A percentile compares a stretch with the other conserved stretches of the same genome.
Evolutionary conservation across 1,139 yeast species (phyloP).

Genomic region (Geotrichum carabidarum): DNA sequence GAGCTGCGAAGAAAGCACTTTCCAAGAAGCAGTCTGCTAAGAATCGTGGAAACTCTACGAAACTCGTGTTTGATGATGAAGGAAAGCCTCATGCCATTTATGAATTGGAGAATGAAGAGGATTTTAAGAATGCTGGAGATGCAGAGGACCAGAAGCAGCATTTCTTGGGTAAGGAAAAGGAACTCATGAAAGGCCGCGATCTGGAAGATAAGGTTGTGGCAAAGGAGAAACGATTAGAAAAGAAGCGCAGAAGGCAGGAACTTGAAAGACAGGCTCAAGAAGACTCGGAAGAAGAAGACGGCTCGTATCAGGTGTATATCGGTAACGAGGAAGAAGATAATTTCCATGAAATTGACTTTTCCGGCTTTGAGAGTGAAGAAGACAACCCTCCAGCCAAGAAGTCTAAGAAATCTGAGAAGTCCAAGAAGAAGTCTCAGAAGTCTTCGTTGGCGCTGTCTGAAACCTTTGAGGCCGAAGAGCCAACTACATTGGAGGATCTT

Average conservation of each 20-base stretch:
- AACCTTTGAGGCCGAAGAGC: conserved; percentile 74
- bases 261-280: conserved; percentile 55
- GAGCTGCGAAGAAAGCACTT: conserved; percentile 82
- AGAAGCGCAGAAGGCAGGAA: conserved; percentile 85
- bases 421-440: conserved; percentile 29
- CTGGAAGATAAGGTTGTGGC: conserved; percentile 73
- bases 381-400: conserved; percentile 9
- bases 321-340: conserved; percentile 37
- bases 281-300: conserved; percentile 42
- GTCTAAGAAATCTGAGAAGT: conserved; percentile 36
- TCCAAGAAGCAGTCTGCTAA: conserved; percentile 70
- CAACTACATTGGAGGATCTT: conserved; percentile 85
- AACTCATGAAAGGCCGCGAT: conserved; percentile 67
- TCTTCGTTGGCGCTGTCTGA: conserved; percentile 31
- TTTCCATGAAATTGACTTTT: conserved; percentile 22
- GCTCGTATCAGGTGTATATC: conserved; percentile 32
- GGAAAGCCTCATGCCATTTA: conserved; percentile 87
- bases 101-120: conserved; percentile 86
- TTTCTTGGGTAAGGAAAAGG: conserved; percentile 62
- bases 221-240: conserved; percentile 76
- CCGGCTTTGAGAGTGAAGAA: conserved; percentile 19
- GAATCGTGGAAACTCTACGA: conserved; percentile 63
- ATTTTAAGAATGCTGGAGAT: conserved; percentile 71
- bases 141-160: conserved; percentile 62
- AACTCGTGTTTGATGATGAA: conserved; percentile 85